These are phyloP conservation scores for Thuja plicata DNA, from an alignment of 83 land plant species.

Conservation along the genomic window DNA sequence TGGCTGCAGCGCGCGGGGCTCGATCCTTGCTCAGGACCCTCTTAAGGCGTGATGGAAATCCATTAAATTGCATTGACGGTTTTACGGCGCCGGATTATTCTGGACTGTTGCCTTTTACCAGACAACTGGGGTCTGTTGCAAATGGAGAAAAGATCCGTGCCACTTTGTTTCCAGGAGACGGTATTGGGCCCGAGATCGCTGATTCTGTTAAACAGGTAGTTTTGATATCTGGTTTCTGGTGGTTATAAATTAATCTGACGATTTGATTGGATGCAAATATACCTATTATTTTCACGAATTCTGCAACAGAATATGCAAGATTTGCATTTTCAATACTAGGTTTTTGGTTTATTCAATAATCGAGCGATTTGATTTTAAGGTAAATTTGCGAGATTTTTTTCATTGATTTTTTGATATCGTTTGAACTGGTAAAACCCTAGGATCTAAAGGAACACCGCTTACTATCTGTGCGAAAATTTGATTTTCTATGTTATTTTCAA, in stretches of 20 bases:
- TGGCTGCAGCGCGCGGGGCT: constrained; percentile 10
- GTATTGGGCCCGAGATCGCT: constrained; percentile 97
- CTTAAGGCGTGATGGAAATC: neutral
- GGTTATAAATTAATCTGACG: neutral
- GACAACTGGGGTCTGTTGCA: constrained; percentile 36
- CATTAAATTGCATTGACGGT: neutral
- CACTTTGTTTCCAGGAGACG: constrained; percentile 92
- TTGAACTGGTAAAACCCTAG: neutral
- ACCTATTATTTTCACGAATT: neutral
- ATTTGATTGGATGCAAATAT: neutral
- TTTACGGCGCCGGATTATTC: neutral
- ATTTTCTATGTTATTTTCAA: neutral
- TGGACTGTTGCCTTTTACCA: neutral
- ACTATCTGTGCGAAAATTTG: neutral
- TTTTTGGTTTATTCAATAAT: neutral
- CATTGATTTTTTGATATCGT: neutral
- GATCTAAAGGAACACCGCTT: neutral
- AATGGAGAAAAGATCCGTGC: constrained; percentile 53
- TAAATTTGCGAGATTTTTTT: neutral
- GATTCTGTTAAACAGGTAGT: constrained; percentile 80
- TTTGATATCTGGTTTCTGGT: neutral
- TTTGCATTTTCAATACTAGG: neutral
- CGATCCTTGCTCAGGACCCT: constrained; percentile 5
- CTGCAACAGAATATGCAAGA: neutral
- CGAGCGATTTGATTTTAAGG: neutral